Base-by-base conservation (phyloP, 805 yeast species). In the Metschnikowia lachancei region DNA sequence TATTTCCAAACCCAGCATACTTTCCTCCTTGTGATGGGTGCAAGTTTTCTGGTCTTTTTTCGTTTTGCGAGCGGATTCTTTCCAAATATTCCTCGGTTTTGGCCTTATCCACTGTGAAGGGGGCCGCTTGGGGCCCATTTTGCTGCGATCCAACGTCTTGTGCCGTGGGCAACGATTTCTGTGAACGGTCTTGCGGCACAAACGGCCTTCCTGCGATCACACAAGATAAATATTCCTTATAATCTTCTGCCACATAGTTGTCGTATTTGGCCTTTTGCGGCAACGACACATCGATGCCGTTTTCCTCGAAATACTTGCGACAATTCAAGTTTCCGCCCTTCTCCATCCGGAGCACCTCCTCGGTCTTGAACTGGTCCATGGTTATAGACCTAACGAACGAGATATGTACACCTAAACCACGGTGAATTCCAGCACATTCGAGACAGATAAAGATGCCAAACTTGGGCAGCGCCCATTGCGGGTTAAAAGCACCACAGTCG, bases 391-490 rank as follows among this genome's bases (percentile, higher is more conserved):
- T 78, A 31, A 94, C 98, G 72, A 94, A 94, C 35, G 97, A 91
- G 47, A 94, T 83, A 65, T 94, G 99, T 36, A 94, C 99, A 33
- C 99, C 99, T 39, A 94, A 74, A 11, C 98, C 95, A 66, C 96
- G 78, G 66, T 94, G 99, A 46, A 85, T 75, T 38, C 99, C 99
- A 16, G 99, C 99, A 73, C 99, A 94, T 64, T 94, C 99, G 34
- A 94, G 77, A 67, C 99, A 94, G 62, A 94, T 92, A 68, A 91
- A 94, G 50, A 94, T 87, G 50, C 99, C 99, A 69, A 92, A 90
- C 67, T 94, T 94, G 31, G 98, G 98, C 12, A 97, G 89, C 1
- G 98, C 97, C 99, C 99, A 94, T 66, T 94, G 99, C 9, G 99
- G 99, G 64, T 91, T 92, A 49, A 96, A 96, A 1, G 97, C 95